Evolutionary conservation across 1,284 basidiomycete genomes (phyloP), one percentile per base, ranked within the genome.

Genomic region (Irpex sp.): DNA sequence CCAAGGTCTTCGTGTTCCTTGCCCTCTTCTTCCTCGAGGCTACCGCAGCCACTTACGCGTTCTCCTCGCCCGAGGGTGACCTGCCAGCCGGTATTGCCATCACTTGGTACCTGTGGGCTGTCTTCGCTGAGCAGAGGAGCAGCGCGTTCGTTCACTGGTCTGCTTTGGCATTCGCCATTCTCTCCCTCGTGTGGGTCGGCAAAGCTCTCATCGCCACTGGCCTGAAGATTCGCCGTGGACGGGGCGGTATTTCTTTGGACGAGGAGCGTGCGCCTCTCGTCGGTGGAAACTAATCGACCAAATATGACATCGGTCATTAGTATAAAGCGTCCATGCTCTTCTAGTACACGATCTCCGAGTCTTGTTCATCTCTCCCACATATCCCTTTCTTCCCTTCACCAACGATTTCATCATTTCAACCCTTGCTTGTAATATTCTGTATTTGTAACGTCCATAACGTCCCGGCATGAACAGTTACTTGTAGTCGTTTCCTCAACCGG

Each of bases 1-100:
- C 94, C 73, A 95, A 97, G 74, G 86, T 94, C 69, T 93, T 96
- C 68, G 95, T 96, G 63, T 97, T 97, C 86, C 86, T 97, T 54
- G 92, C 85, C 66, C 77, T 93, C 67, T 88, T 97, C 80, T 97
- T 97, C 89, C 88, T 98, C 66, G 95, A 97, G 76, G 90, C 87
- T 19, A 97, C 95, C 9, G 90, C 93, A 0, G 93, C 90, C 5
- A 91, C 93, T 1, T 97, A 98, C 75, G 93, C 94, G 54, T 94
- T 95, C 80, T 92, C 92, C 54, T 89, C 89, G 13, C 80, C 85
- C 1, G 94, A 97, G 75, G 95, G 95, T 66, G 95, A 98, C 71
- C 85, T 97, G 51, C 93, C 94, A 6, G 94, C 92, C 1, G 90
- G 92, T 50, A 83, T 95, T 71, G 92, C 91, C 68, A 93, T 95